Base-by-base conservation (phyloP, 805 yeast genomes). In the Hemisphaericaspora nanyangensis region DNA sequence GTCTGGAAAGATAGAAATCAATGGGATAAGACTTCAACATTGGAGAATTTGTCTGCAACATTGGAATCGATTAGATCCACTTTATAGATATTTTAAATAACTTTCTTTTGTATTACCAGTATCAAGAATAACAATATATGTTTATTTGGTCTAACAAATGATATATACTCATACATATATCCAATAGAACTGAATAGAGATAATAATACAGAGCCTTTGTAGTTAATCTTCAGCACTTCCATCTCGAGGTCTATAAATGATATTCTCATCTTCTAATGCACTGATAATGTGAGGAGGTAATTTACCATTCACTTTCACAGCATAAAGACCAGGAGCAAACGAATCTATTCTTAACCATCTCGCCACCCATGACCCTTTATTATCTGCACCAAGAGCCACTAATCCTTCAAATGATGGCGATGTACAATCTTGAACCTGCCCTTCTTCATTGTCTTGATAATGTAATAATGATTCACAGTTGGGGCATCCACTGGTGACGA, bases 391-490 rank as follows among this genome's bases (percentile, higher is more conserved):
- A 46, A 88, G 72, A 2, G 97, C 96, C 5, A 91, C 95, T 25
- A 86, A 68, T 0, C 99, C 99, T 68, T 91, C 99, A 58, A 89
- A 91, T 0, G 96, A 80, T 29, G 98, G 98, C 15, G 96, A 88
- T 5, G 98, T 93, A 61, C 96, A 88, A 55, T 89, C 96, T 56
- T 82, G 84, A 36, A 85, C 85, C 27, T 87, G 77, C 15, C 84
- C 80, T 37, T 89, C 95, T 53, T 93, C 96, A 43, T 82, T 82
- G 53, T 80, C 83, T 34, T 73, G 76, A 53, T 75, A 79, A 49
- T 85, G 89, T 53, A 91, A 73, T 20, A 91, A 79, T 38, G 90
- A 80, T 54, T 88, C 98, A 66, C 99, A 91, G 70, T 91, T 91
- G 11, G 99, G 98, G 63, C 99, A 91, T 6, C 98, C 98, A 15